A percentile compares a stretch with the other conserved stretches of the same genome.
phyloP scores from a whole-genome alignment of 164 flowering plant species.

The Berberis thunbergii region DNA sequence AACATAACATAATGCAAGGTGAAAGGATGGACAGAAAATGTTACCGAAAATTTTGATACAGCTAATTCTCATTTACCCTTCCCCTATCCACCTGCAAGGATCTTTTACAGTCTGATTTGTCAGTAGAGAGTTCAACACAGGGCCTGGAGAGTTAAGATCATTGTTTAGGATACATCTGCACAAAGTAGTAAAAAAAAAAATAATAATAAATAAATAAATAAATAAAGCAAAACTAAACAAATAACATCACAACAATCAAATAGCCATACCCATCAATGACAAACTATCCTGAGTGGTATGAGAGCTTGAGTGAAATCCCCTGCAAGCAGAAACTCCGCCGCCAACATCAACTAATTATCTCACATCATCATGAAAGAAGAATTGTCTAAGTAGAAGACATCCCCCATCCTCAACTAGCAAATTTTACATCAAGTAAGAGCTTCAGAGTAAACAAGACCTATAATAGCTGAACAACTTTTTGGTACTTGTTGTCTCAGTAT shows the following conservation, averaged over 20 bases:
- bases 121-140: slow-evolving; percentile 22
- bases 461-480: slow-evolving; percentile 28
- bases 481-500: neutral
- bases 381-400: slow-evolving; percentile 70
- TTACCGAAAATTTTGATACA: neutral
- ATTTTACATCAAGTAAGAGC: slow-evolving; percentile 1
- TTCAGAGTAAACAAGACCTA: neutral
- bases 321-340: slow-evolving; percentile 56
- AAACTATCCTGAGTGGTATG: slow-evolving; percentile 54
- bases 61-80: slow-evolving; percentile 24
- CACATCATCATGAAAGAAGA: slow-evolving; percentile 64
- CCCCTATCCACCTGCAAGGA: slow-evolving; percentile 49
- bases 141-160: slow-evolving; percentile 23
- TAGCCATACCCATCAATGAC: slow-evolving; percentile 50
- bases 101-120: slow-evolving; percentile 51
- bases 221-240: neutral
- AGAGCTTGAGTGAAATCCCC: slow-evolving; percentile 73
- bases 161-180: slow-evolving; percentile 48
- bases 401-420: slow-evolving; percentile 41
- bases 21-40: neutral
- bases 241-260: neutral
- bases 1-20: neutral
- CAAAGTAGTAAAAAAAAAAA: slow-evolving; percentile 2
- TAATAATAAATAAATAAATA: neutral
- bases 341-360: slow-evolving; percentile 50